Evolutionary conservation across 2,329 filamentous ascomycete species (phyloP).

Genomic region (Colletotrichum australisinense): DNA sequence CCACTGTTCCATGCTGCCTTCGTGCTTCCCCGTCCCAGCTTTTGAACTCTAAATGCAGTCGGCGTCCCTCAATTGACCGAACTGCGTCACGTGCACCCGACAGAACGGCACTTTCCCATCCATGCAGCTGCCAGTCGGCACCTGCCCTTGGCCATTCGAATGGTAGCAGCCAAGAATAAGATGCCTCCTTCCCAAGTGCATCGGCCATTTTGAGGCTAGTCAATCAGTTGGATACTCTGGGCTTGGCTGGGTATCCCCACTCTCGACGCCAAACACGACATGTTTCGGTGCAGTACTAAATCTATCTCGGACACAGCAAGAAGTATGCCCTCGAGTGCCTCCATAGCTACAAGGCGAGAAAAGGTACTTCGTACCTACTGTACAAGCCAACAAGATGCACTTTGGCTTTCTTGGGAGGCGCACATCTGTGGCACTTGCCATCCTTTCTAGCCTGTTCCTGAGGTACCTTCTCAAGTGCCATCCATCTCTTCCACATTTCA

Average conservation of each 20-base stretch:
- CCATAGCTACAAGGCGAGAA: neutral
- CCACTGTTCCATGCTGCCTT: neutral
- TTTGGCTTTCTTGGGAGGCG: neutral
- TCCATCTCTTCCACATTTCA: neutral
- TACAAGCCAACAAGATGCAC: neutral
- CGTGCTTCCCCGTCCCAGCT: neutral
- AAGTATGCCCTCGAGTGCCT: no score
- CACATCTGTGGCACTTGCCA: neutral
- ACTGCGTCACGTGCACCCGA: neutral
- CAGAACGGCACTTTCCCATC: neutral
- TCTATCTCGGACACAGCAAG: neutral
- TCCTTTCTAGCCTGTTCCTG: neutral
- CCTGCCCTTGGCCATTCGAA: neutral
- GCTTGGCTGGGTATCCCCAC: neutral
- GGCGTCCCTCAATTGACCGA: neutral
- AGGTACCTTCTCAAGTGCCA: neutral
- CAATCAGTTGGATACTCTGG: neutral
- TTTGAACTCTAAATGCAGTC: neutral
- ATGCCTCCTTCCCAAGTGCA: neutral
- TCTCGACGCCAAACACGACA: neutral
- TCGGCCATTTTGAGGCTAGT: neutral
- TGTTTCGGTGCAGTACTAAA: constrained; percentile 1
- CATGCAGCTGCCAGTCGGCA: neutral
- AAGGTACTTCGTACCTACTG: neutral
- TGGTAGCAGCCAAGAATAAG: neutral